phyloP scores from a whole-genome alignment of 768 basidiomycete genomes.

The Panaeolus cyanescens region DNA sequence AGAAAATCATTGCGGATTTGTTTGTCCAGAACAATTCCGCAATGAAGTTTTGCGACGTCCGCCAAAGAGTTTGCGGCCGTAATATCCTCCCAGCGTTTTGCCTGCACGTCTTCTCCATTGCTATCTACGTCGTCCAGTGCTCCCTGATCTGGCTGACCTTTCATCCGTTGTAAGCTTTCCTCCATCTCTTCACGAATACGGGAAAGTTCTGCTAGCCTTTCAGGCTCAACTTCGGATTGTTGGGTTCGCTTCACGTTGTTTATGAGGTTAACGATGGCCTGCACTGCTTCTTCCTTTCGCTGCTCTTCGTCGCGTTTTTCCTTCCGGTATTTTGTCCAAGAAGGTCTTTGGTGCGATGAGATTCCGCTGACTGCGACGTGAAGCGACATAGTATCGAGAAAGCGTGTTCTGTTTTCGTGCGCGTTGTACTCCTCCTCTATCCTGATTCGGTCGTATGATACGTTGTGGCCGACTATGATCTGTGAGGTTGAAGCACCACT shows the following conservation, averaged over 20 bases:
- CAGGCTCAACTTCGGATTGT: constrained; percentile 46
- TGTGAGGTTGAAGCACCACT: constrained; percentile 45
- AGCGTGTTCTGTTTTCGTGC: constrained; percentile 68
- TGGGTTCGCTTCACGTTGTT: constrained; percentile 47
- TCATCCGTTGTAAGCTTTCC: constrained; percentile 33
- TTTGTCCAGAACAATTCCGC: constrained; percentile 80
- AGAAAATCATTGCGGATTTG: constrained; percentile 76
- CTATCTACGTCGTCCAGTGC: constrained; percentile 18
- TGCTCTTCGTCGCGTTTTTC: constrained; percentile 56
- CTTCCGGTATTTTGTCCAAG: constrained; percentile 88
- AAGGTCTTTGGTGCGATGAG: constrained; percentile 91
- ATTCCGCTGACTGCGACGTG: constrained; percentile 95
- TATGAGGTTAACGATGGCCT: constrained; percentile 49
- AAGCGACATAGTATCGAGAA: constrained; percentile 92
- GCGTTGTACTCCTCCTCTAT: constrained; percentile 83
- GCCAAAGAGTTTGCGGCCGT: constrained; percentile 90
- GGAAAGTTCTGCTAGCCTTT: constrained; percentile 44
- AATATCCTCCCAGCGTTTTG: constrained; percentile 87
- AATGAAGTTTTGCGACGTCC: constrained; percentile 91
- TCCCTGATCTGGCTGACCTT: constrained; percentile 9
- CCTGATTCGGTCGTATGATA: constrained; percentile 89
- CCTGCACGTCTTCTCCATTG: constrained; percentile 39
- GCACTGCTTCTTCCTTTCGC: constrained; percentile 63
- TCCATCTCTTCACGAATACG: constrained; percentile 38
- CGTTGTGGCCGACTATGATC: constrained; percentile 90